These are phyloP conservation scores for Paecilomyces niveus DNA, from an alignment of 2,329 filamentous ascomycete species.

Conservation along the genomic window DNA sequence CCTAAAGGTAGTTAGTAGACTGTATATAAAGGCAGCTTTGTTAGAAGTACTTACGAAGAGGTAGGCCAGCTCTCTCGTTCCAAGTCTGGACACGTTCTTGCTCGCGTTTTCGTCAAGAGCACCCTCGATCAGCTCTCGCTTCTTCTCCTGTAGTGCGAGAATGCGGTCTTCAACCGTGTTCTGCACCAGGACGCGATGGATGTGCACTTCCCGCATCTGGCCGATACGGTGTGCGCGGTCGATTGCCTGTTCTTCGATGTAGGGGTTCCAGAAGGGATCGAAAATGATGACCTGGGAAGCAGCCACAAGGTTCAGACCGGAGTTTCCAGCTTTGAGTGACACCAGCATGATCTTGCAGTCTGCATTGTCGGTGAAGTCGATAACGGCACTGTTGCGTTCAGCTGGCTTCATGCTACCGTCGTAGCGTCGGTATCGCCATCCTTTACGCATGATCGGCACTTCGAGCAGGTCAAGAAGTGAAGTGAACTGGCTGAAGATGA, in stretches of 20 bases:
- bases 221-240: conserved; percentile 86
- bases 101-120: conserved; percentile 72
- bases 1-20: background rate
- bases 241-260: conserved; percentile 84
- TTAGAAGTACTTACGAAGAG: conserved; percentile 50
- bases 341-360: conserved; percentile 65
- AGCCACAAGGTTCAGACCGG: conserved; percentile 76
- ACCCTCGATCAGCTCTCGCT: conserved; percentile 66
- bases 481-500: conserved; percentile 78
- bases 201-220: conserved; percentile 63
- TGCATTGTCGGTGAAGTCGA: conserved; percentile 58
- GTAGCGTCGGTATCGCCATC: conserved; percentile 60
- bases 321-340: conserved; percentile 73
- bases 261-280: conserved; percentile 93
- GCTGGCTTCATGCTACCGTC: conserved; percentile 66
- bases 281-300: conserved; percentile 84
- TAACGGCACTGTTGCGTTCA: conserved; percentile 60
- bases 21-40: background rate
- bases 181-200: conserved; percentile 71
- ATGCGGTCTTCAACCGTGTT: conserved; percentile 86
- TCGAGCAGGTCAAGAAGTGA: conserved; percentile 71
- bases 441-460: conserved; percentile 57
- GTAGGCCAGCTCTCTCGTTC: conserved; percentile 59
- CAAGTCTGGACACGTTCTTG: conserved; percentile 60
- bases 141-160: conserved; percentile 67